Evolutionary conservation across 169 alveolate species (phyloP), one percentile per base, ranked within the genome.

Genomic region (Plasmodium reichenowi): DNA sequence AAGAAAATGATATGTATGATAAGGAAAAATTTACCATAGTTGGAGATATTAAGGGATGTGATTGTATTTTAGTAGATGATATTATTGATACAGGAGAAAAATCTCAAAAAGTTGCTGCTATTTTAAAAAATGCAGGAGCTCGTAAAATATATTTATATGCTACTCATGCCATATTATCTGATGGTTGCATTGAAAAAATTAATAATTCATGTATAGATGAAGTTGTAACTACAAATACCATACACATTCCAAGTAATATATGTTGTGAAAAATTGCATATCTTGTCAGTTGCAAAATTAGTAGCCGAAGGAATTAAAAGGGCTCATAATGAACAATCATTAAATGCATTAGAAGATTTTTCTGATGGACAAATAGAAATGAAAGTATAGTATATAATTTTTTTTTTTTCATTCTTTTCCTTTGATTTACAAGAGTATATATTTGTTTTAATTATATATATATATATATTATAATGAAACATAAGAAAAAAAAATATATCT

Each of bases 31-130:
- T 94, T 96, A 93, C 94, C 48, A 80, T 96, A 54, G 97, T 97
- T 48, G 98, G 98, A 8, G 88, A 72, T 72, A 98, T 97, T 10
- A 91, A 95, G 67, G 97, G 96, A 1, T 93, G 95, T 60, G 96
- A 94, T 74, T 94, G 97, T 64, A 95, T 97, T 74, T 94, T 97
- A 54, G 95, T 97, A n/a, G 98, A 97, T 89, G 98, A 97, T 88
- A 95, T 97, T 96, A 95, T 96, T 63, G 98, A 97, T 78, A 95
- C 98, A 17, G 98, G 98, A 45, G 97, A 97, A 59, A 95, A 97
- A 63, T 88, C 96, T n/a, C 93, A 96, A 73, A 93, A 95, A 88
- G 97, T 97, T 47, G 98, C 97, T 0, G 88, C 93, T 73, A 93
- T 89, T 24, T 56, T 96, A 20, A 95, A 95, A 86, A 86, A 76